These are phyloP conservation scores for Fusarium solani-melongenae DNA, from an alignment of 2,329 filamentous ascomycete genomes.

Conservation along the genomic window DNA sequence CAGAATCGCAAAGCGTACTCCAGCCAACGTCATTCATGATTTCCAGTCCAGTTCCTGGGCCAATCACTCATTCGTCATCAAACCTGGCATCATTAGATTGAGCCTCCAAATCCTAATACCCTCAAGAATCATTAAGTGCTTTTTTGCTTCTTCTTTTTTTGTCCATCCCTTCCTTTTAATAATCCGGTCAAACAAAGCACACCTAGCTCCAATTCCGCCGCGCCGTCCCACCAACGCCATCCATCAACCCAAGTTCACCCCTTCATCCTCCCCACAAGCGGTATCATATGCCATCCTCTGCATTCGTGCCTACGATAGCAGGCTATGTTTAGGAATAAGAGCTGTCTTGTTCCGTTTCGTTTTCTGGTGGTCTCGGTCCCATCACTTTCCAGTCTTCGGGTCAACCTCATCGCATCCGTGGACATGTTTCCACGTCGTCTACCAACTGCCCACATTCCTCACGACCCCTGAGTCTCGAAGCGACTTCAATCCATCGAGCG, in stretches of 20 bases:
- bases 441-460: neutral
- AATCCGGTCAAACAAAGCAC: slow-evolving; percentile 30
- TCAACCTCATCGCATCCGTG: neutral
- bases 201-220: slow-evolving; percentile 31
- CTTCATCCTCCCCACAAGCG: slow-evolving; percentile 16
- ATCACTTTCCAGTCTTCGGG: neutral
- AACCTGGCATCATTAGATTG: slow-evolving; percentile 15
- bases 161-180: slow-evolving; percentile 4
- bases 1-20: slow-evolving; percentile 24
- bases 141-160: slow-evolving; percentile 31
- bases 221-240: slow-evolving; percentile 33
- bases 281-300: slow-evolving; percentile 3
- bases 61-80: slow-evolving; percentile 29
- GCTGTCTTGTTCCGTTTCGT: neutral
- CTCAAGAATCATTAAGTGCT: slow-evolving; percentile 32
- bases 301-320: slow-evolving; percentile 11
- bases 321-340: neutral
- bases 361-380: neutral
- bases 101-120: slow-evolving; percentile 8
- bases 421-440: neutral
- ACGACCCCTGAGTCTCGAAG: neutral
- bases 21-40: slow-evolving; percentile 27
- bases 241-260: slow-evolving; percentile 34
- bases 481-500: neutral
- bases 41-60: slow-evolving; percentile 21